Evolutionary conservation across 768 basidiomycete species (phyloP).

Genomic region (Tulasnella sp.): DNA sequence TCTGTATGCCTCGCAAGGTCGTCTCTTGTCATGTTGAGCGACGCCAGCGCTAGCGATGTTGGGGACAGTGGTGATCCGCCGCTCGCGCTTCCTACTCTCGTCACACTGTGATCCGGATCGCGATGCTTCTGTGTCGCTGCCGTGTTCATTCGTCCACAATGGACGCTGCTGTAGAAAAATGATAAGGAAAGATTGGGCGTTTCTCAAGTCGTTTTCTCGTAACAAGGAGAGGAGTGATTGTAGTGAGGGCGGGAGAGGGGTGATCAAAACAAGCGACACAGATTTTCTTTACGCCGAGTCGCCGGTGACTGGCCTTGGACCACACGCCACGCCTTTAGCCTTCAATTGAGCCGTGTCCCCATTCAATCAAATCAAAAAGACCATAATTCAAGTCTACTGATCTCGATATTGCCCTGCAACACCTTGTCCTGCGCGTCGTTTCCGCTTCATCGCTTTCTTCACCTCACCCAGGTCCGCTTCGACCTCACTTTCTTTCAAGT

Average conservation of each 20-base stretch:
- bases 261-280: too few species aligned
- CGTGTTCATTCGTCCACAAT: background rate
- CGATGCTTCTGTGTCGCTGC: background rate
- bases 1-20: conserved; percentile 60
- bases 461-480: conserved; percentile 72
- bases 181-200: background rate
- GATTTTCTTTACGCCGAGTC: too few species aligned
- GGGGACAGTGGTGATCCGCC: conserved; percentile 36
- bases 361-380: too few species aligned
- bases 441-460: conserved; percentile 56
- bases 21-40: conserved; percentile 65
- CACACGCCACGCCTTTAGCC: too few species aligned
- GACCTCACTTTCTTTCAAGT: conserved; percentile 55
- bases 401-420: conserved; percentile 9
- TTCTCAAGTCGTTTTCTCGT: background rate
- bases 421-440: conserved; percentile 24
- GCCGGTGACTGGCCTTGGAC: too few species aligned
- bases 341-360: too few species aligned
- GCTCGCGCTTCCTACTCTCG: background rate
- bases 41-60: conserved; percentile 58
- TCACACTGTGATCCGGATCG: background rate
- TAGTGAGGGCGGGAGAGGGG: too few species aligned
- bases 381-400: background rate
- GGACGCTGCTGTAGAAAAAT: background rate
- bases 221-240: background rate